Base-by-base conservation (phyloP, 83 land plant species). In the Larix sibirica region DNA sequence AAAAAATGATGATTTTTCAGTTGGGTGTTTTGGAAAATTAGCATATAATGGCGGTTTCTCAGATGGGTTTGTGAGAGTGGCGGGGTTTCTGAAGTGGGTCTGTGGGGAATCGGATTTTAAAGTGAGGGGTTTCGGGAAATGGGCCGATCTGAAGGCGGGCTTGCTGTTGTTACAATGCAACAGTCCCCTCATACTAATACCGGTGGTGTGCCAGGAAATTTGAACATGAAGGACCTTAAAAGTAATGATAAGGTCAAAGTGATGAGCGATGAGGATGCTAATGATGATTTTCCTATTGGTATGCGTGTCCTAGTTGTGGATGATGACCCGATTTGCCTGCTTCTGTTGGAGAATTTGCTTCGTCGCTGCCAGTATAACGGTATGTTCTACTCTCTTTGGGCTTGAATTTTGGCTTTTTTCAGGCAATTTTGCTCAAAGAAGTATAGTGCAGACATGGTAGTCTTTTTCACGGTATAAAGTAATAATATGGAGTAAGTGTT, bases 261-360 rank as follows among this genome's bases (percentile, higher is more conserved):
- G 58, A 54, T 54, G 58, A 54, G 12, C 58, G 86, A 63, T n/a
- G 84, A 47, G 79, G 83, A 71, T 18, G 17, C 6, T 6, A 61
- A 17, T 28, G 94, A 92, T 71, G 50, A 62, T 24, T 92, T 92
- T 83, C 95, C 93, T 4, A 85, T 89, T 14, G 95, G 95, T 42
- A 90, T 92, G 89, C 89, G 93, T 0, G 93, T 92, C 36, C 88
- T 92, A 26, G 95, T 89, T 9, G 93, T 92, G 14, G 95, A 92
- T 69, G 93, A 92, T 73, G 95, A 92, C 81, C 91, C 88, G 1
- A 83, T 78, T 81, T 90, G 93, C 63, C 84, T 92, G 38, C 86
- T 65, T 61, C 4, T 87, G 38, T 59, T 92, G 81, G 93, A 90
- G 75, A 66, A 36, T 65, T 64, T 92, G 82, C 93, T 92, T 54